Evolutionary conservation across 257 asterid species (phyloP).

Genomic region (Marsdenia floribunda): DNA sequence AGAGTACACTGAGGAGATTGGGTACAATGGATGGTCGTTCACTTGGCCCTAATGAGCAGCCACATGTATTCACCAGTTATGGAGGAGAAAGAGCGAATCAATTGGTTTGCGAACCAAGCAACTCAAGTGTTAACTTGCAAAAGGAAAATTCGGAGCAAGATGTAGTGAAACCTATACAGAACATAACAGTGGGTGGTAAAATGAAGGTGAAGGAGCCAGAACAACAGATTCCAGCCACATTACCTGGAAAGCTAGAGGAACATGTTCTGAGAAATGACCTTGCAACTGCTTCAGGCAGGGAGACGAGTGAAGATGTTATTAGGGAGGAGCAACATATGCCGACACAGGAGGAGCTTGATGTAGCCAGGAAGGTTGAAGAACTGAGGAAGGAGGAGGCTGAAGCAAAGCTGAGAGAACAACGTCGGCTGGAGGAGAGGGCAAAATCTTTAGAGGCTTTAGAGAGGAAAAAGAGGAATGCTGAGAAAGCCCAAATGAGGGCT

Average conservation of each 20-base stretch:
- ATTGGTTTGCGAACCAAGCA: constrained; percentile 25
- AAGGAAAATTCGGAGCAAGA: constrained; percentile 27
- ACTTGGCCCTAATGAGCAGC: constrained; percentile 80
- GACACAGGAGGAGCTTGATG: constrained; percentile 54
- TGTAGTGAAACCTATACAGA: constrained; percentile 24
- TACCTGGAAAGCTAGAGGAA: constrained; percentile 18
- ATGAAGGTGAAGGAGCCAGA: constrained; percentile 24
- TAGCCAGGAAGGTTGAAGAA: constrained; percentile 56
- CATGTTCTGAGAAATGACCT: constrained; percentile 27
- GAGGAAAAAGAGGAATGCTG: constrained; percentile 77
- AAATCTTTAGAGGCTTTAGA: constrained; percentile 91
- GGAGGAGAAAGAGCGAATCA: constrained; percentile 35
- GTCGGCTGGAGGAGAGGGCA: constrained; percentile 58
- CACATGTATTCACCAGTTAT: constrained; percentile 47
- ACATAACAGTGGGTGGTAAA: constrained; percentile 12
- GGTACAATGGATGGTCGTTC: constrained; percentile 90
- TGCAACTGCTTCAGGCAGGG: constrained; percentile 26
- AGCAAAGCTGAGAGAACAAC: constrained; percentile 69
- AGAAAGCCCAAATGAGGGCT: constrained; percentile 70
- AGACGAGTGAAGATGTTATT: constrained; percentile 20
- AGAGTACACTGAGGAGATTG: constrained; percentile 70
- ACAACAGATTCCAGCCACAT: constrained; percentile 27
- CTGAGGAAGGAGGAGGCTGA: constrained; percentile 42
- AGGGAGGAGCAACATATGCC: constrained; percentile 32
- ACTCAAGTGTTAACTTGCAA: constrained; percentile 26